Base-by-base conservation (phyloP, 2,329 filamentous ascomycete genomes). In the Ophiocordyceps unilateralis region DNA sequence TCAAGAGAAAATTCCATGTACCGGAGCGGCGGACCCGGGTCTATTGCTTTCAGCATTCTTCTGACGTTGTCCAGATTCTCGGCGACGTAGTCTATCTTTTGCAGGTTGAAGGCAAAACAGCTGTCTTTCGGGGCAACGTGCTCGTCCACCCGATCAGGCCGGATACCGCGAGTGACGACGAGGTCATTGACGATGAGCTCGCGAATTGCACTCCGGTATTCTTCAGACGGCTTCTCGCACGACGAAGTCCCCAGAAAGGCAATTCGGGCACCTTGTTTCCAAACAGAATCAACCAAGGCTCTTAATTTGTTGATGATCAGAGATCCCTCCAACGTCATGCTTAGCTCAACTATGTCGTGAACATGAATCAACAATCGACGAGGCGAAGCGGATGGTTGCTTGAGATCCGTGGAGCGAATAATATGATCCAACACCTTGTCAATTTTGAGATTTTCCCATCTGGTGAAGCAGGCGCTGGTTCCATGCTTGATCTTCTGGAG, bases 231-330 rank as follows among this genome's bases (percentile, higher is more conserved):
- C 15, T 72, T 66, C 17, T 72, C 65, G 14, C 68, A 69, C 21
- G 78, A 68, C 1, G 81, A 81, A 6, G 83, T 86, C n/a, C 88
- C 91, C 26, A 96, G 62, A 17, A 95, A 70, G 44, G 88, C 71
- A 42, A 94, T 72, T 46, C 74, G 74, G 50, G 78, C 72, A 5
- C 87, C 87, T 34, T 75, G 69, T 43, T 72, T 69, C 67, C 88
- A 82, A 45, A 80, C 71, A 46, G 74, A 72, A 51, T 88, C 80
- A 22, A 93, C 75, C 7, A 82, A 67, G 40, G 74, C 71, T 43
- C 83, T 77, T 12, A 98, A 63, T 45, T 80, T 76, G 36, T 69
- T 65, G 8, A 95, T 63, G 26, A 96, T 72, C 20, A 73, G 69
- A 2, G 74, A 68, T 11, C 86, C 85, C 45, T 85, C 77, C 6